These are phyloP conservation scores for Penicillium sp. DNA, from an alignment of 2,329 filamentous ascomycete species.

Conservation along the genomic window DNA sequence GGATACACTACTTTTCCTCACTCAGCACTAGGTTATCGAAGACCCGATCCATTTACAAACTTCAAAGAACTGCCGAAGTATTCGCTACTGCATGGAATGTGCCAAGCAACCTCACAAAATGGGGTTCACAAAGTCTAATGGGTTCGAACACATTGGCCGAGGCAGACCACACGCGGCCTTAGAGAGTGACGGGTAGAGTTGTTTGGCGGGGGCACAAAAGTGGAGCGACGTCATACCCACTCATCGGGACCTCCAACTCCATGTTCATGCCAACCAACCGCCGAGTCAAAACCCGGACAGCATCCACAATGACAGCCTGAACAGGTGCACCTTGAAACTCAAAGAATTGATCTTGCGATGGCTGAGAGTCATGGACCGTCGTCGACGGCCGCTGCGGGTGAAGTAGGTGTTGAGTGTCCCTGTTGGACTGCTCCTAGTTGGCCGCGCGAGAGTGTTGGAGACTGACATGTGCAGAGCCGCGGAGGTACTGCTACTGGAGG, in stretches of 20 bases:
- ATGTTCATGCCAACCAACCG: conserved; percentile 9
- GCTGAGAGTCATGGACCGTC: conserved; percentile 6
- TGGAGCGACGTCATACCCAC: conserved; percentile 26
- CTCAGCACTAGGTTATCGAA: too few species aligned
- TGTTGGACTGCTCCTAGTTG: background rate
- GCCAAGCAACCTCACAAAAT: too few species aligned
- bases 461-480: conserved; percentile 22
- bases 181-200: background rate
- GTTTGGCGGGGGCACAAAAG: background rate
- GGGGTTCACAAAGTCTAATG: too few species aligned
- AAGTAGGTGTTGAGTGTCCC: conserved; percentile 13
- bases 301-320: conserved; percentile 12
- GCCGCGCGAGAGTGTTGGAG: background rate
- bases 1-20: too few species aligned
- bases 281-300: conserved; percentile 1
- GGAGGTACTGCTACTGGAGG: conserved; percentile 16
- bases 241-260: conserved; percentile 1
- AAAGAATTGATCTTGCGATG: conserved; percentile 10
- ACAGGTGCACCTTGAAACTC: conserved; percentile 1
- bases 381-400: conserved; percentile 7
- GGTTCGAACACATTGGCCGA: too few species aligned
- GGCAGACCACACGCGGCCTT: background rate
- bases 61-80: too few species aligned
- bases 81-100: too few species aligned
- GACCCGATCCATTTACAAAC: too few species aligned